Percentiles rank a stretch among this genome's conserved stretches.
Conservation (phyloP, 345 rosid species). For the Ceriops tagal region DNA sequence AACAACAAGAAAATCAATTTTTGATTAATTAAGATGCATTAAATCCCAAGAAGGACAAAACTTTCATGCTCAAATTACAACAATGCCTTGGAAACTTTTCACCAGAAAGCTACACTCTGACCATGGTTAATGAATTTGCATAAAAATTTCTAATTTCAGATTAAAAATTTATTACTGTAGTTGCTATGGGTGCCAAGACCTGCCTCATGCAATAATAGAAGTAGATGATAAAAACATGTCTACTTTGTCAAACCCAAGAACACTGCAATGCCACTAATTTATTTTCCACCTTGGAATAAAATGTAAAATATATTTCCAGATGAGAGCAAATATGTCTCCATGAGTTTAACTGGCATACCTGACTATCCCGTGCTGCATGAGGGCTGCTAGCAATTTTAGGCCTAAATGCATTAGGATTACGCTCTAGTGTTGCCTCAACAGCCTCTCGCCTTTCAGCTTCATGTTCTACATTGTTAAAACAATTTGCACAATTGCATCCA, state of each 20-base stretch:
- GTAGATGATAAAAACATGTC: neutral
- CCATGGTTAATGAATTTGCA: no score
- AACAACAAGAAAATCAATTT: neutral
- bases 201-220: neutral
- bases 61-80: no score
- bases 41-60: no score
- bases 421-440: constrained; percentile 87
- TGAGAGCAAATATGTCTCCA: neutral
- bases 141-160: no score
- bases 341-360: constrained; percentile 40
- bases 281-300: no score
- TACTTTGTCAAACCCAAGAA: neutral
- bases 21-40: no score
- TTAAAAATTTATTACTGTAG: neutral
- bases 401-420: constrained; percentile 95
- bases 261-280: no score
- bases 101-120: no score
- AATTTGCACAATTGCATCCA: constrained; percentile 93
- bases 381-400: constrained; percentile 98
- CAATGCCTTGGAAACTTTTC: no score
- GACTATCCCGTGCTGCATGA: constrained; percentile 67
- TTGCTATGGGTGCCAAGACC: neutral
- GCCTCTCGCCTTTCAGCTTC: constrained; percentile 94
- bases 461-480: constrained; percentile 88
- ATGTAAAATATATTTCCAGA: neutral